A percentile compares a stretch with the other conserved stretches of the same genome.
These are phyloP conservation scores for Pythium rishiriense DNA, from an alignment of 352 stramenopile species.

Conservation along the genomic window DNA sequence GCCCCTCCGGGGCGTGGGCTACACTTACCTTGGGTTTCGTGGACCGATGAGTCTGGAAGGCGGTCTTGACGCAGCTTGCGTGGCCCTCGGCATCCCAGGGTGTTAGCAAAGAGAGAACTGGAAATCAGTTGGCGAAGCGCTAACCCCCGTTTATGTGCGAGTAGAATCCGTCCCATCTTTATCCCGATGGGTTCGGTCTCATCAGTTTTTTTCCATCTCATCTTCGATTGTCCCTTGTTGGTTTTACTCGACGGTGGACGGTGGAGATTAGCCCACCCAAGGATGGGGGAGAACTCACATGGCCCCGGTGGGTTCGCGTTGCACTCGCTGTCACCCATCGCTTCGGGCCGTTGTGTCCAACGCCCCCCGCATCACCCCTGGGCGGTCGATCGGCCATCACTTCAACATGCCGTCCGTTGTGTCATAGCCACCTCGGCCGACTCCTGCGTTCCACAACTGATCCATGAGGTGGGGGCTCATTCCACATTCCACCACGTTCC, in stretches of 20 bases:
- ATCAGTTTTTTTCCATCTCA: neutral
- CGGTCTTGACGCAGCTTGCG: too few species aligned
- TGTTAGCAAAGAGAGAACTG: too few species aligned
- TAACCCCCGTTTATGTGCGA: neutral
- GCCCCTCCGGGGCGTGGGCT: too few species aligned
- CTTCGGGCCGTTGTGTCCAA: neutral
- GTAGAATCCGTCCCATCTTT: neutral
- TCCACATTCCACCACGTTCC: neutral
- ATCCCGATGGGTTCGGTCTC: conserved; percentile 7
- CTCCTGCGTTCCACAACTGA: neutral
- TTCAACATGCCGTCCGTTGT: neutral
- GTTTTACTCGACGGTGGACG: neutral
- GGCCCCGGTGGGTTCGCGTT: neutral
- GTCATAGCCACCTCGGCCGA: neutral
- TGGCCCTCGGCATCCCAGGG: too few species aligned
- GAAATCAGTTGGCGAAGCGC: too few species aligned
- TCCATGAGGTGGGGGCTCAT: neutral
- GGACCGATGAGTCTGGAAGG: too few species aligned
- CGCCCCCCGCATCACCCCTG: neutral
- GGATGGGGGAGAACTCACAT: neutral
- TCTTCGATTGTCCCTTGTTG: neutral
- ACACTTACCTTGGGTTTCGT: too few species aligned
- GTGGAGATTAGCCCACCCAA: neutral
- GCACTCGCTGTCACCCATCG: neutral
- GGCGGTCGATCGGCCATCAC: neutral